phyloP scores from a whole-genome alignment of 306 rosid genomes.

The Gleditsia sinensis region DNA sequence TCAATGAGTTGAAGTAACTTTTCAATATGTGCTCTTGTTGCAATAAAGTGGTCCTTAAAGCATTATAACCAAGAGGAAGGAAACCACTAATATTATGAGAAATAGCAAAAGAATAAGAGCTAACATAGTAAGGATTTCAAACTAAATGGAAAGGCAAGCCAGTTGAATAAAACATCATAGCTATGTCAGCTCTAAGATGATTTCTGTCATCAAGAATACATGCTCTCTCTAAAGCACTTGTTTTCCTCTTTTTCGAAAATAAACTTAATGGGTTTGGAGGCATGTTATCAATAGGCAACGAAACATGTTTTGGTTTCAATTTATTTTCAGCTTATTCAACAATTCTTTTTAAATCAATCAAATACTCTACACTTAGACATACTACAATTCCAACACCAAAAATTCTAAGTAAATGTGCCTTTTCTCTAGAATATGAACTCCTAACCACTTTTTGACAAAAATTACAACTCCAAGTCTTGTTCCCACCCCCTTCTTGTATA shows the following conservation, averaged over 20 bases:
- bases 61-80: not conserved
- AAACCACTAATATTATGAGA: not conserved
- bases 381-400: too few species aligned
- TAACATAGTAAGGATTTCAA: not conserved
- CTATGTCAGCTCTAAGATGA: not conserved
- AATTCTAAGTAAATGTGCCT: too few species aligned
- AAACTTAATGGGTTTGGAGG: not conserved
- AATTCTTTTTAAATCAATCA: too few species aligned
- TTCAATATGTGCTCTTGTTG: not conserved
- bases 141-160: not conserved
- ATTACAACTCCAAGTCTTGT: too few species aligned
- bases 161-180: not conserved
- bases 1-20: not conserved
- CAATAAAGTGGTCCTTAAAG: not conserved
- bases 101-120: not conserved
- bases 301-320: not conserved
- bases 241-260: not conserved
- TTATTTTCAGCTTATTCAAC: not conserved
- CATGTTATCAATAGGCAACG: not conserved
- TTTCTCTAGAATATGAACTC: too few species aligned
- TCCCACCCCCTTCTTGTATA: too few species aligned
- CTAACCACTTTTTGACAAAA: too few species aligned
- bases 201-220: not conserved
- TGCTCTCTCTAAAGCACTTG: not conserved
- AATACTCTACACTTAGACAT: too few species aligned